Evolutionary conservation across 257 asterid genomes (phyloP).

Genomic region (Solanum pinnatisectum): DNA sequence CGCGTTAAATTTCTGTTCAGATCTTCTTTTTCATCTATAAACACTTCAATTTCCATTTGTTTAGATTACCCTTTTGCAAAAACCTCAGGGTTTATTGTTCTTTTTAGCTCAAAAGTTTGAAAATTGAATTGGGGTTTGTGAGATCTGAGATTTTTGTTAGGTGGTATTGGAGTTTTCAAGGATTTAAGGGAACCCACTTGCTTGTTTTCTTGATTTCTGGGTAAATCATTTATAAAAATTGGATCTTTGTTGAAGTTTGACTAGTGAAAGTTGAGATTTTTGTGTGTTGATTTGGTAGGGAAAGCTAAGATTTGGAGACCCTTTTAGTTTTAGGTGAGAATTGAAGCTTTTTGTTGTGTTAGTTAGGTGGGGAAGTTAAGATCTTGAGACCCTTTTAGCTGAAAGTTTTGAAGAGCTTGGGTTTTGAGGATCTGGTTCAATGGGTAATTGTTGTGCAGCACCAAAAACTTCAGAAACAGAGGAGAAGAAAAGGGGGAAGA

Average conservation of each 20-base stretch:
- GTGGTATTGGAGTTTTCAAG: not conserved
- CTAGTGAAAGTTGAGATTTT: not conserved
- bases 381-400: not conserved
- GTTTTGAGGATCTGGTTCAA: not conserved
- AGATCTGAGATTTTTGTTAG: constrained; percentile 9
- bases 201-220: not conserved
- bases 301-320: not conserved
- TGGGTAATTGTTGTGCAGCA: constrained; percentile 39
- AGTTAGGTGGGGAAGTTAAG: not conserved
- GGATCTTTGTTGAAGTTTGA: constrained; percentile 20
- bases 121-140: not conserved
- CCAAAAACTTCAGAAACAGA: constrained; percentile 17
- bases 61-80: not conserved
- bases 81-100: not conserved
- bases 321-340: not conserved
- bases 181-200: constrained; percentile 2
- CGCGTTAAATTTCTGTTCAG: not conserved
- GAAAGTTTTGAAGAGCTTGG: not conserved
- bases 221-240: constrained; percentile 6
- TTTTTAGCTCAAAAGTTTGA: not conserved
- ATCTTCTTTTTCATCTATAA: not conserved
- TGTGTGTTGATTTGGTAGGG: not conserved
- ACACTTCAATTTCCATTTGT: not conserved
- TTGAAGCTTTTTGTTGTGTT: not conserved
- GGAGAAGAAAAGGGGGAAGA: constrained; percentile 17